These are phyloP conservation scores for Pyrenophora teres DNA, from an alignment of 2,329 filamentous ascomycete species.

Conservation along the genomic window DNA sequence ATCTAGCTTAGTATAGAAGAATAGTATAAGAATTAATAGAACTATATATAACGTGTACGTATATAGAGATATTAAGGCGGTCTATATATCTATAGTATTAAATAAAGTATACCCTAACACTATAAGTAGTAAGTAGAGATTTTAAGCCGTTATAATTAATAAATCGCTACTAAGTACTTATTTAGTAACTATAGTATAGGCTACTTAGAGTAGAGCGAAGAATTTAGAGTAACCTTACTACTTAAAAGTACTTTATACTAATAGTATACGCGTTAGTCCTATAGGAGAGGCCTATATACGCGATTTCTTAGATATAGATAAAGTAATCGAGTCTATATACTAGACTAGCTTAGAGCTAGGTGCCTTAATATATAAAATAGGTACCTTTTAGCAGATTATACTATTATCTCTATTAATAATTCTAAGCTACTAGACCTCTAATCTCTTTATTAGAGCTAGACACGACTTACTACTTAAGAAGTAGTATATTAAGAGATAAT, in stretches of 20 bases:
- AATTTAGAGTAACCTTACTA: background rate
- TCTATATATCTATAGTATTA: background rate
- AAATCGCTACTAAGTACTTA: background rate
- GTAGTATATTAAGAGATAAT: no score
- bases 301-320: background rate
- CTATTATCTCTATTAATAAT: no score
- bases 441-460: no score
- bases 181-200: background rate
- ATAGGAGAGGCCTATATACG: background rate
- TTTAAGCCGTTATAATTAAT: background rate
- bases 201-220: background rate
- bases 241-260: no score
- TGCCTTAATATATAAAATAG: no score
- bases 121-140: background rate
- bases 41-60: background rate
- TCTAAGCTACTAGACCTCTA: no score
- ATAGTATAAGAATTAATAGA: background rate
- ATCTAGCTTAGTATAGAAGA: background rate
- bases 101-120: background rate
- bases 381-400: no score
- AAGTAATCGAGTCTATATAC: background rate
- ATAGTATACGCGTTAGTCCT: no score
- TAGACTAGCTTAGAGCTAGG: no score
- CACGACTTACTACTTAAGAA: no score
- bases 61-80: background rate